phyloP scores from a whole-genome alignment of 2,329 filamentous ascomycete genomes.

The Penicillium glabrum region DNA sequence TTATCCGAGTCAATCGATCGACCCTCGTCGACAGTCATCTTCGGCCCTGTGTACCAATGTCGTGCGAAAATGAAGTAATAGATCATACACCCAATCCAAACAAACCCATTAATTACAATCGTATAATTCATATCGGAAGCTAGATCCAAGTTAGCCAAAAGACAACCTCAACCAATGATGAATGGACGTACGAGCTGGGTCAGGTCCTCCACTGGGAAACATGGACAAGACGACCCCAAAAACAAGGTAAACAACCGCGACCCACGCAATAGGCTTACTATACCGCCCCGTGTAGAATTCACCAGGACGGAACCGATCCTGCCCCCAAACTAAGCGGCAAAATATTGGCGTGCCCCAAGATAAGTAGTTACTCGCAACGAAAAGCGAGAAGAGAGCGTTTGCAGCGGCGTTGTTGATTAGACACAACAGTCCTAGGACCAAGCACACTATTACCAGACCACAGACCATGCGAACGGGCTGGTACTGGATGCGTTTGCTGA shows the following conservation, averaged over 20 bases:
- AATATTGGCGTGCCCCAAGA: slow-evolving; percentile 62
- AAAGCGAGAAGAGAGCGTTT: slow-evolving; percentile 56
- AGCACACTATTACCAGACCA: slow-evolving; percentile 52
- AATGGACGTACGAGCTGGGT: slow-evolving; percentile 45
- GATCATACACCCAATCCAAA: slow-evolving; percentile 57
- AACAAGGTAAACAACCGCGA: slow-evolving; percentile 54
- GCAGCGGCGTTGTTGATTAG: slow-evolving; percentile 60
- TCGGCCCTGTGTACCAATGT: slow-evolving; percentile 63
- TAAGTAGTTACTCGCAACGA: slow-evolving; percentile 61
- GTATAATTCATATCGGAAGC: slow-evolving; percentile 62
- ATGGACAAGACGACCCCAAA: slow-evolving; percentile 60
- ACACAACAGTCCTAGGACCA: slow-evolving; percentile 58
- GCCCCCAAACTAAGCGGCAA: slow-evolving; percentile 59
- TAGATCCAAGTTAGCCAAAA: slow-evolving; percentile 13
- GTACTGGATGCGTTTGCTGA: slow-evolving; percentile 56
- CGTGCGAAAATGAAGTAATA: slow-evolving; percentile 60
- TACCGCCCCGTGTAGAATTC: slow-evolving; percentile 59
- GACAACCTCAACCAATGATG: background rate
- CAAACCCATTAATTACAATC: slow-evolving; percentile 59
- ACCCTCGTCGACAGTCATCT: slow-evolving; percentile 51
- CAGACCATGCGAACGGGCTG: slow-evolving; percentile 60
- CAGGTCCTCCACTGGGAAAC: slow-evolving; percentile 58
- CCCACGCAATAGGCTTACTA: slow-evolving; percentile 54
- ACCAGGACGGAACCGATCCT: slow-evolving; percentile 57
- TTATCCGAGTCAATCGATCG: background rate